Evolutionary conservation across 208 protist genomes (phyloP), one percentile per base, ranked within the genome.

Genomic region (Acanthamoeba castellanii): DNA sequence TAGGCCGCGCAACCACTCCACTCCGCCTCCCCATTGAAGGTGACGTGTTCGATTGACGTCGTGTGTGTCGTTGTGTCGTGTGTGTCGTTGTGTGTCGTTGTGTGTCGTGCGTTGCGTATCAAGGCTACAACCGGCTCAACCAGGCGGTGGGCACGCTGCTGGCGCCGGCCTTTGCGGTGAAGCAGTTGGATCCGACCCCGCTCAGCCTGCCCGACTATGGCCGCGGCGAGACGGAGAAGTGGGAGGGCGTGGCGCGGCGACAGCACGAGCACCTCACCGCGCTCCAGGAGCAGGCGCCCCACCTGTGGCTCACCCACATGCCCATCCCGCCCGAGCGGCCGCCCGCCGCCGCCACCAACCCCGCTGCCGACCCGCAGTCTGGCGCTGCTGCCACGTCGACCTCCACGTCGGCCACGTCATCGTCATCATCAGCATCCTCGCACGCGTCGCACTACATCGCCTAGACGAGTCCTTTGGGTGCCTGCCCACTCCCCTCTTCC

Each of bases 141-240:
- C 72, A 82, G 72, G 72, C 72, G 2, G 37, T 82, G 72, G 42
- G 72, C 37, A 82, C 72, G 37, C 37, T 82, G 72, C 72, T 82
- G 72, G 72, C 37, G 20, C 72, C 72, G 72, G 42, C 72, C 34
- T 82, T 82, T 20, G 72, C 72, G 72, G 72, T 82, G 72, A 82
- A 42, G 72, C 72, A 42, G 37, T 22, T 50, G 72, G 37, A n/a
- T 16, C 82, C 82, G 8, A 66, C 25, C 5, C 50, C 82, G 25
- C 50, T 90, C n/a, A 90, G 37, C 13, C 81, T 88, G 81, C 82
- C 50, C 55, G 82, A 90, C 13, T 70, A 70, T n/a, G 82, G 55
- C n/a, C 50, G 82, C 18, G 82, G 55, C 50, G 50, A 90, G 82
- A 90, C 82, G 8, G 59, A 90, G 55, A 90, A 90, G 59, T 90